Evolutionary conservation across 2,329 filamentous ascomycete genomes (phyloP), one percentile per base, ranked within the genome.

Genomic region (Neofusicoccum kwambonambiense): DNA sequence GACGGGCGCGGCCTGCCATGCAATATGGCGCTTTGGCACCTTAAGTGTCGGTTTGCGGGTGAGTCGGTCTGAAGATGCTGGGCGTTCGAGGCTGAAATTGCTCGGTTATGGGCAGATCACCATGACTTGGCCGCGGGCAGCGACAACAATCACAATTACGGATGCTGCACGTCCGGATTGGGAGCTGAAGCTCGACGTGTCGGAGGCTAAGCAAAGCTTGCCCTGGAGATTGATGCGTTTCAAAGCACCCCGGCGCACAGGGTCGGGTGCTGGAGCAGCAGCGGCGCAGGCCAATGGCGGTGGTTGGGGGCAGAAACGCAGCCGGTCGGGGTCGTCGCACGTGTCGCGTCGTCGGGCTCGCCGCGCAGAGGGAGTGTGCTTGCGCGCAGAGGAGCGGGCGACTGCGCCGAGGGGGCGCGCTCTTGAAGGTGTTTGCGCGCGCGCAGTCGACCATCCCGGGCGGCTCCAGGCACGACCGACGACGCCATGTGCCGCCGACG

Each of bases 121-220:
- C 58, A 62, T 50, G 58, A 45, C 42, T 47, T 60, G 41, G 56
- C 54, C 44, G 39, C 34, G 22, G 27, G 42, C 42, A 19, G 42
- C 56, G 42, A 35, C 27, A 60, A 37, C 41, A 47, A 47, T 60
- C 56, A 37, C 56, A 60, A 47, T 60, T 39, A 45, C 56, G 42
- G 27, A 47, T 45, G 41, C 8, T n/a, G 22, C 56, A 60, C 41
- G 27, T 44, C 42, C 27, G 42, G 44, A 47, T 47, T 17, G 41
- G 56, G 42, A 60, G 56, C 56, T 60, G 56, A 60, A 47, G 56
- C 56, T 45, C 27, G 56, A 47, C 27, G 41, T 47, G 56, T 60
- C 42, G 56, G 56, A 60, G 56, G 56, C 56, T 60, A 45, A 60
- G 56, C 56, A 60, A 60, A 35, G 56, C 56, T 60, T 60, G 41